phyloP scores from a whole-genome alignment of 331 rosid genomes.

The Quercus tomentella region DNA sequence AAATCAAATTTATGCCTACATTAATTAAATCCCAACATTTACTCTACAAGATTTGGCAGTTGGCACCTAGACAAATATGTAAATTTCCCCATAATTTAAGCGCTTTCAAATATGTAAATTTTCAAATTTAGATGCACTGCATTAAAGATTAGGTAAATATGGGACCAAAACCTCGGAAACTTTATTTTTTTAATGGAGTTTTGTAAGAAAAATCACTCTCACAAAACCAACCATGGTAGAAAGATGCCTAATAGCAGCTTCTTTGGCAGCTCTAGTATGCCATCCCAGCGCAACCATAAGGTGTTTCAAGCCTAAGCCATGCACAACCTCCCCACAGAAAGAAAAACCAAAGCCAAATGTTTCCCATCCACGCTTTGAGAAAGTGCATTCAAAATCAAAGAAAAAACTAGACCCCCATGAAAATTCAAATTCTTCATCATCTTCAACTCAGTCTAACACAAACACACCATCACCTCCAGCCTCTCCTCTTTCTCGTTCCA shows the following conservation, averaged over 20 bases:
- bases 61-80: no score
- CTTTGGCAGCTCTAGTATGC: conserved; percentile 16
- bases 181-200: not conserved
- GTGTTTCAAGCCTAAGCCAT: conserved; percentile 14
- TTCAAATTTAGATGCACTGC: not conserved
- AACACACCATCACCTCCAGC: not conserved
- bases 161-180: not conserved
- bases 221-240: conserved; percentile 11
- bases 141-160: not conserved
- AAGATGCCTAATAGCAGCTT: conserved; percentile 22
- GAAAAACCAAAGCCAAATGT: not conserved
- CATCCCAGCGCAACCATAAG: conserved; percentile 24
- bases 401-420: not conserved
- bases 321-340: not conserved
- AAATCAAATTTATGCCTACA: no score
- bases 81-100: not conserved
- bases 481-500: not conserved
- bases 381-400: conserved; percentile 1
- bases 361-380: not conserved
- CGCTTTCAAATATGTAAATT: not conserved
- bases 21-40: no score
- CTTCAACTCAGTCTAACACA: not conserved
- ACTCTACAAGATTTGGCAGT: no score
- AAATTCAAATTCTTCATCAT: not conserved
- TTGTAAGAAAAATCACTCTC: not conserved